Conservation (phyloP, 805 yeast genomes). For the Kurtzmaniella fragi region DNA sequence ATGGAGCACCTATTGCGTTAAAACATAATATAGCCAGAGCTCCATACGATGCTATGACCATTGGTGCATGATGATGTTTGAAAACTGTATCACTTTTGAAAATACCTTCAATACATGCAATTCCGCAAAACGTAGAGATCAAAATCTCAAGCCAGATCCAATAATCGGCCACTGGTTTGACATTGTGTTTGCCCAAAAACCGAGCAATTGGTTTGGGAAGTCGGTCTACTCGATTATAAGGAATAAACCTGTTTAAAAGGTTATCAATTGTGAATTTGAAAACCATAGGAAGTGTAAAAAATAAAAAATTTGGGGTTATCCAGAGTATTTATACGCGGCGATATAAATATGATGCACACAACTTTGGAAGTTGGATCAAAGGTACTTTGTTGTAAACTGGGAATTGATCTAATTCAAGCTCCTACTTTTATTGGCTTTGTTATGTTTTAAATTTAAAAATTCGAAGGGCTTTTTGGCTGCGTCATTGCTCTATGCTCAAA, state of each 20-base stretch:
- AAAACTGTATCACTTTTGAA: conserved; percentile 38
- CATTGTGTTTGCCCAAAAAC: conserved; percentile 35
- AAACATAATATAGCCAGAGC: conserved; percentile 59
- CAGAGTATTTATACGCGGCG: background rate
- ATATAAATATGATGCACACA: too few species aligned
- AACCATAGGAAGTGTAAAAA: conserved; percentile 15
- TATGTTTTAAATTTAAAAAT: too few species aligned
- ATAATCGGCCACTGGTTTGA: conserved; percentile 29
- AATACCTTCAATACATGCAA: conserved; percentile 42
- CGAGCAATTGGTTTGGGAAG: conserved; percentile 32
- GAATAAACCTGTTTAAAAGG: conserved; percentile 21
- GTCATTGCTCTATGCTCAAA: too few species aligned
- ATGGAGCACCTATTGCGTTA: conserved; percentile 51
- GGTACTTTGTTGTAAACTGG: too few species aligned
- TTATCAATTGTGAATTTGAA: conserved; percentile 37
- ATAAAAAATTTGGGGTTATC: too few species aligned
- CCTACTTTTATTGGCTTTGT: too few species aligned
- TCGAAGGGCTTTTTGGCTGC: too few species aligned
- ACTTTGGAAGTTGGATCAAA: too few species aligned
- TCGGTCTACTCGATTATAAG: conserved; percentile 18
- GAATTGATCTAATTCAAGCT: too few species aligned
- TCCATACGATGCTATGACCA: conserved; percentile 52
- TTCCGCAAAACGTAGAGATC: conserved; percentile 42
- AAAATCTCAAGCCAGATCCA: conserved; percentile 43
- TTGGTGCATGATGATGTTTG: conserved; percentile 38